A percentile compares a stretch with the other conserved stretches of the same genome.
These are phyloP conservation scores for Monosporascus sp. DNA, from an alignment of 2,329 filamentous ascomycete genomes.

Conservation along the genomic window DNA sequence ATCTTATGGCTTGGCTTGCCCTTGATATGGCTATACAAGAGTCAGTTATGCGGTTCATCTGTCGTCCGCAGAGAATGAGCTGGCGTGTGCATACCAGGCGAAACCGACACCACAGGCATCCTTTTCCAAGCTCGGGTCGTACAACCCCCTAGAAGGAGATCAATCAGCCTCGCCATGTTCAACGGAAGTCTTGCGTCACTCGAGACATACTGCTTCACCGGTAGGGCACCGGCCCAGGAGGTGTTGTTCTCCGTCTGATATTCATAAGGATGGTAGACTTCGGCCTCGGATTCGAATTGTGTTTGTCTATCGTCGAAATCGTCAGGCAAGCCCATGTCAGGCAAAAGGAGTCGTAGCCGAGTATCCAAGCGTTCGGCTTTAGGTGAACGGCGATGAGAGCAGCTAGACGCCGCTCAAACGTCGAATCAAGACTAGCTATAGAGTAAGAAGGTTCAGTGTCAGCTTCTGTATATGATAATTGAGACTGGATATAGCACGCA, in stretches of 20 bases:
- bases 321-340: slow-evolving; percentile 63
- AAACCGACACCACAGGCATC: slow-evolving; percentile 99
- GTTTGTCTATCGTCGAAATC: slow-evolving; percentile 66
- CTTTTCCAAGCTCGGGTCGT: slow-evolving; percentile 93
- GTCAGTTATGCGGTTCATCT: slow-evolving; percentile 8
- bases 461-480: neutral
- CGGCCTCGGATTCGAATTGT: slow-evolving; percentile 54
- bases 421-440: neutral
- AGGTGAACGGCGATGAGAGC: slow-evolving; percentile 4
- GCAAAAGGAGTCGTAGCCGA: slow-evolving; percentile 35
- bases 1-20: slow-evolving; percentile 97
- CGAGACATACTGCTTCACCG: slow-evolving; percentile 74
- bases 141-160: slow-evolving; percentile 60
- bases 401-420: slow-evolving; percentile 7
- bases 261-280: slow-evolving; percentile 67
- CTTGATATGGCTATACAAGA: slow-evolving; percentile 75
- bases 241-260: slow-evolving; percentile 81
- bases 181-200: neutral
- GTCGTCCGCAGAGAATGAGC: neutral
- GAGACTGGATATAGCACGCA: no score
- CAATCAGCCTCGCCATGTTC: slow-evolving; percentile 9
- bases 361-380: neutral
- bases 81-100: slow-evolving; percentile 63
- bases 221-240: slow-evolving; percentile 91
- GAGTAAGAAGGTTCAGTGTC: neutral